These are phyloP conservation scores for Choanephora cucurbitarum DNA, from an alignment of 371 early-diverging fungal species.

Conservation along the genomic window DNA sequence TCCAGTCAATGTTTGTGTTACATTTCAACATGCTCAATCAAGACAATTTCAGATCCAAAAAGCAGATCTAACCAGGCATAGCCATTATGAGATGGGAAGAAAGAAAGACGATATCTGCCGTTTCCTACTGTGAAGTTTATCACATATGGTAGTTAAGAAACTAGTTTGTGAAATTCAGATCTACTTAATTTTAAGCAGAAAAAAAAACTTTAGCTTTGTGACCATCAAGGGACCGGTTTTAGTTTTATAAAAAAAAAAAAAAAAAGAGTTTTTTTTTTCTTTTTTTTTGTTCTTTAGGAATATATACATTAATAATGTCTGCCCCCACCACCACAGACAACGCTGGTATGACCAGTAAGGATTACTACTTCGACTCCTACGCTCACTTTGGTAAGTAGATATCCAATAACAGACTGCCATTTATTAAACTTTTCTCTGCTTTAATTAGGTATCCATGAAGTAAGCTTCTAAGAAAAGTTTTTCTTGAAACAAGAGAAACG, in stretches of 20 bases:
- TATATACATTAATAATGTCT: neutral
- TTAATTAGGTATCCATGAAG: constrained; percentile 58
- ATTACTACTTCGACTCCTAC: constrained; percentile 97
- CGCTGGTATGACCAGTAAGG: constrained; percentile 73
- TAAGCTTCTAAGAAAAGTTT: constrained; percentile 15
- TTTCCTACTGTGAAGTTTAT: no score
- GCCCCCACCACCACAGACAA: constrained; percentile 14
- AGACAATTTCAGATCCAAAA: no score
- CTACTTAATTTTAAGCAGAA: no score
- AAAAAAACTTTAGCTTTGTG: no score
- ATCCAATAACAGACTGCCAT: neutral
- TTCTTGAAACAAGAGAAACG: neutral
- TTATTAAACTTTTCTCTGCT: constrained; percentile 4
- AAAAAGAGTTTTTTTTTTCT: constrained; percentile 1
- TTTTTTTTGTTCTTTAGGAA: neutral
- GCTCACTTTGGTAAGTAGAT: constrained; percentile 84
- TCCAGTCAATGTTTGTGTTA: no score
- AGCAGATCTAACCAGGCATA: no score
- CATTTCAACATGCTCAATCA: no score
- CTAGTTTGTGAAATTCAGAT: no score
- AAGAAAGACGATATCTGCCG: no score
- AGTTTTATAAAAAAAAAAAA: neutral
- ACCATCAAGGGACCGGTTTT: no score
- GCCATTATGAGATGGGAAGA: no score
- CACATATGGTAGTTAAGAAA: no score